phyloP scores from a whole-genome alignment of 805 yeast species.

The Monosporozyma unispora region DNA sequence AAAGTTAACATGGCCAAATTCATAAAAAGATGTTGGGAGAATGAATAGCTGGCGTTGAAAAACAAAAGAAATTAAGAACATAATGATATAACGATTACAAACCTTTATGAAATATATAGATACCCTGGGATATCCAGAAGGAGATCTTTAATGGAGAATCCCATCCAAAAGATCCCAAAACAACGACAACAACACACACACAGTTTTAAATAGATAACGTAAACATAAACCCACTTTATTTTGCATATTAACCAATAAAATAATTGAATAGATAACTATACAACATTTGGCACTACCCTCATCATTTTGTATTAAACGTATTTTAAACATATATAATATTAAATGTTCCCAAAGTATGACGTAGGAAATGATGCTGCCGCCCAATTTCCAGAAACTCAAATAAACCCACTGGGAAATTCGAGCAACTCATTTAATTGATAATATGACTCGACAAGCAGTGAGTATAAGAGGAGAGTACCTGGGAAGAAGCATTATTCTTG shows the following conservation, averaged over 20 bases:
- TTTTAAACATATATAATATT: too few relatives aligned
- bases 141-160: too few relatives aligned
- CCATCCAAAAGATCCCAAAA: too few relatives aligned
- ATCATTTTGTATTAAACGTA: too few relatives aligned
- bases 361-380: background rate
- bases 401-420: background rate
- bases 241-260: background rate
- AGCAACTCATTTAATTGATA: background rate
- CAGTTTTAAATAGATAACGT: background rate
- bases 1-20: conserved; percentile 80
- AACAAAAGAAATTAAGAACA: background rate
- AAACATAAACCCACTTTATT: background rate
- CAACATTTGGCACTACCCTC: too few relatives aligned
- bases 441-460: background rate
- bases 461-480: background rate
- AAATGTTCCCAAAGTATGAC: too few relatives aligned
- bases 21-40: conserved; percentile 63
- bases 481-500: background rate
- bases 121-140: background rate
- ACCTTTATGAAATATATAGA: background rate
- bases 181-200: too few relatives aligned
- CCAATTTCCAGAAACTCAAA: background rate
- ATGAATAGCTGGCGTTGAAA: background rate
- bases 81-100: background rate
- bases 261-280: background rate